Conservation (phyloP, 208 protist species). For the Angomonas deanei region DNA sequence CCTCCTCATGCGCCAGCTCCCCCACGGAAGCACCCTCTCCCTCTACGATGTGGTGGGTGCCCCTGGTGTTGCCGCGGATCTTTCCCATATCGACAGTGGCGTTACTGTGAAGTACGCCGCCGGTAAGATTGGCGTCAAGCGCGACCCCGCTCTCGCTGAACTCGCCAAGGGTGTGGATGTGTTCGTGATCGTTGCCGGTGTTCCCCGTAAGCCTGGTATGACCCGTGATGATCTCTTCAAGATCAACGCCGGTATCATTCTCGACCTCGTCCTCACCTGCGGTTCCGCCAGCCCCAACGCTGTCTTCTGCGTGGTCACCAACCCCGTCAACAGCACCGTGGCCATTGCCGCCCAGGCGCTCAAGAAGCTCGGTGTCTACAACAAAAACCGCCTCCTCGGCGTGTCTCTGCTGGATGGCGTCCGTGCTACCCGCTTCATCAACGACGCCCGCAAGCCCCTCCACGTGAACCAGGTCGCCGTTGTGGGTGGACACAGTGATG, state of each 20-base stretch:
- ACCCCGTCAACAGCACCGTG: constrained; percentile 97
- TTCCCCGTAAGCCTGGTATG: constrained; percentile 96
- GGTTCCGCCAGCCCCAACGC: constrained; percentile 86
- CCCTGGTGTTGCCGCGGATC: constrained; percentile 92
- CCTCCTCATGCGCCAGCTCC: constrained; percentile 67
- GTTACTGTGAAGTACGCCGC: constrained; percentile 75
- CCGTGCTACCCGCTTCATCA: constrained; percentile 91
- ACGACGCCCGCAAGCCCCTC: constrained; percentile 54
- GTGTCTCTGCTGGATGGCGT: constrained; percentile 92
- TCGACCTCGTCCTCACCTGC: constrained; percentile 84
- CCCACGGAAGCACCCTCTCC: constrained; percentile 79
- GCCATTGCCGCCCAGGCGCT: constrained; percentile 91
- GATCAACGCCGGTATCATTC: constrained; percentile 92
- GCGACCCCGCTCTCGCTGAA: constrained; percentile 54
- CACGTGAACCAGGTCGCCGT: constrained; percentile 71
- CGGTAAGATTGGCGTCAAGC: constrained; percentile 65
- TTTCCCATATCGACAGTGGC: constrained; percentile 86
- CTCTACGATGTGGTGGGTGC: constrained; percentile 89
- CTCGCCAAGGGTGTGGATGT: constrained; percentile 81
- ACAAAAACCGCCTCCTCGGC: constrained; percentile 85
- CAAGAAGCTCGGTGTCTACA: constrained; percentile 88
- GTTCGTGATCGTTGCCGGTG: constrained; percentile 93
- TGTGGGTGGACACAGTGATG: constrained; percentile 94
- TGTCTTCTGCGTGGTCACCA: constrained; percentile 90
- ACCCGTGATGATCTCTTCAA: constrained; percentile 96